phyloP scores from a whole-genome alignment of 2,329 filamentous ascomycete species.

The Leptoxyphium fumago region DNA sequence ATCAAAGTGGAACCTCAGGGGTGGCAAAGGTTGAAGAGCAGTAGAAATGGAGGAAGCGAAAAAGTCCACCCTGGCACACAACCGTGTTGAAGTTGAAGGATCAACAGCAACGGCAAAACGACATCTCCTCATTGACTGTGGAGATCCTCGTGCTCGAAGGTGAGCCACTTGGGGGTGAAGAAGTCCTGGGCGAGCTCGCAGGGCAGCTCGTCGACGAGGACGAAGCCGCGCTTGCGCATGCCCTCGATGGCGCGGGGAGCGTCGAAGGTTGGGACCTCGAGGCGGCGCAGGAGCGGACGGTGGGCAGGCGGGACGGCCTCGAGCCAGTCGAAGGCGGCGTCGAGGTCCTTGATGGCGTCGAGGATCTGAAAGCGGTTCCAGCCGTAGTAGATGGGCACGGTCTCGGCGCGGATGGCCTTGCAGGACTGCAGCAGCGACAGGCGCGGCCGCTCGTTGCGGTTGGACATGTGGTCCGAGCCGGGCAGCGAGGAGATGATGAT shows the following conservation, averaged over 20 bases:
- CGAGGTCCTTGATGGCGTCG: neutral
- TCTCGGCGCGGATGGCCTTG: slow-evolving; percentile 8
- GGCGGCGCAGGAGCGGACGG: neutral
- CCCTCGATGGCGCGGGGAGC: neutral
- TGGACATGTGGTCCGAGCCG: neutral
- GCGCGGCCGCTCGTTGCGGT: neutral
- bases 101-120: no score
- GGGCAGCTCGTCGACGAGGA: neutral
- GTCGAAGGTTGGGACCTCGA: neutral
- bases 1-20: no score
- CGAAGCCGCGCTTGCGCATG: neutral
- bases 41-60: no score
- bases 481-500: neutral
- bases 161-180: neutral
- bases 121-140: no score
- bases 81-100: no score
- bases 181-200: neutral
- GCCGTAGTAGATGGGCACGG: slow-evolving; percentile 12
- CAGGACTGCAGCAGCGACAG: slow-evolving; percentile 1
- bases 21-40: no score
- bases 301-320: neutral
- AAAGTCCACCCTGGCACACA: no score
- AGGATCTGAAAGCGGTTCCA: slow-evolving; percentile 7
- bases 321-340: slow-evolving; percentile 1
- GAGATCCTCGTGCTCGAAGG: neutral